Conservation (phyloP, 108 stramenopile species). For the Skeletonema grethae region DNA sequence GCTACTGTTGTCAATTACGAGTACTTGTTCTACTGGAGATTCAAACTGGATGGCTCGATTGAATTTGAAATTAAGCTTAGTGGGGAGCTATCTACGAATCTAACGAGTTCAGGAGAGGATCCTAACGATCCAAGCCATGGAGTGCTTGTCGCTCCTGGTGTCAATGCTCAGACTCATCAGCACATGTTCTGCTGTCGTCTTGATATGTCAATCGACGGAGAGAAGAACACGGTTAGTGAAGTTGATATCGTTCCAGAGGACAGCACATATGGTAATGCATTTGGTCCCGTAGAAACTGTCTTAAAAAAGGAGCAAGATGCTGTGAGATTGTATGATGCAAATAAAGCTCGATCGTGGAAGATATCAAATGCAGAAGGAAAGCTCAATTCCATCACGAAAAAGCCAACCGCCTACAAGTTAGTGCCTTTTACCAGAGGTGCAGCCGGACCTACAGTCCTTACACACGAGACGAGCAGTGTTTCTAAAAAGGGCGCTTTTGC, state of each 20-base stretch:
- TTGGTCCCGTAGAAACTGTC: constrained; percentile 46
- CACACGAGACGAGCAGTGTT: constrained; percentile 32
- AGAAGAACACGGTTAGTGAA: constrained; percentile 60
- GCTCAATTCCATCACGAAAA: constrained; percentile 51
- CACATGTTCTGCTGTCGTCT: constrained; percentile 78
- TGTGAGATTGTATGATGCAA: constrained; percentile 38
- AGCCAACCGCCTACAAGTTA: constrained; percentile 59
- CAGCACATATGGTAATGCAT: constrained; percentile 57
- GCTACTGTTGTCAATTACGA: constrained; percentile 85
- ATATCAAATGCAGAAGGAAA: constrained; percentile 55
- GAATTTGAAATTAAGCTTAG: constrained; percentile 61
- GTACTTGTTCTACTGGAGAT: constrained; percentile 67
- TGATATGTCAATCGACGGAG: constrained; percentile 72
- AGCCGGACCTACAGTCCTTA: constrained; percentile 45
- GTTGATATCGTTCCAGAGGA: constrained; percentile 43
- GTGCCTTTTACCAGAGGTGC: constrained; percentile 57
- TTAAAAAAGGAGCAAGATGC: constrained; percentile 47
- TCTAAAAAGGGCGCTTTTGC: constrained; percentile 61
- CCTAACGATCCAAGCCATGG: constrained; percentile 51
- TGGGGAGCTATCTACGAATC: constrained; percentile 74
- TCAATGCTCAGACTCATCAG: constrained; percentile 75
- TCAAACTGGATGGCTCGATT: constrained; percentile 57
- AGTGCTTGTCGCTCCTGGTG: constrained; percentile 61
- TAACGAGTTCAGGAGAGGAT: constrained; percentile 53
- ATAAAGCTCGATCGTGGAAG: constrained; percentile 59